phyloP scores from a whole-genome alignment of 495 filamentous ascomycete genomes.

The Penicillium egyptiacum region DNA sequence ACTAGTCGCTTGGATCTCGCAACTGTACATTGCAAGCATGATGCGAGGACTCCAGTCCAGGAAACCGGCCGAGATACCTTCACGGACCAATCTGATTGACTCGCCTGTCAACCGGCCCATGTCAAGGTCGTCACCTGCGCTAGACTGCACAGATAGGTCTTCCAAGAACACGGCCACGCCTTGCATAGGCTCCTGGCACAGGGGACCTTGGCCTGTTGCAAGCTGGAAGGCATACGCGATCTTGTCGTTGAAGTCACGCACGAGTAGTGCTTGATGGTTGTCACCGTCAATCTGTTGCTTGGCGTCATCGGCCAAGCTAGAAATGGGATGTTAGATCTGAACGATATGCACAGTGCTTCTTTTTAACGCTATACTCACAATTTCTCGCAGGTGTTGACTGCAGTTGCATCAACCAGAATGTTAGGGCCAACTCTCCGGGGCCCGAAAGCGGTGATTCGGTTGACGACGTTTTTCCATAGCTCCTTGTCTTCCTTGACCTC shows the following conservation, averaged over 20 bases:
- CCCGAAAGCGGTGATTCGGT: constrained; percentile 86
- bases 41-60: constrained; percentile 93
- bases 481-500: constrained; percentile 63
- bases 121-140: constrained; percentile 60
- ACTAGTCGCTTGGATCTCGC: constrained; percentile 95
- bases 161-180: constrained; percentile 92
- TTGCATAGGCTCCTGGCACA: constrained; percentile 93
- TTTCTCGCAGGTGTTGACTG: constrained; percentile 68
- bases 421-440: constrained; percentile 85
- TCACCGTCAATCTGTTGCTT: constrained; percentile 34
- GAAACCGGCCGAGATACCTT: constrained; percentile 83
- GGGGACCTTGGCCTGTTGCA: constrained; percentile 80
- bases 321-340: constrained; percentile 15
- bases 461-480: constrained; percentile 72
- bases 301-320: constrained; percentile 40
- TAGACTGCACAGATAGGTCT: constrained; percentile 60
- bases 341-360: neutral
- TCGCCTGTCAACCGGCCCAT: constrained; percentile 87
- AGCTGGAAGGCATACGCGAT: constrained; percentile 92
- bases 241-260: constrained; percentile 82
- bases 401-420: constrained; percentile 81
- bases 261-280: constrained; percentile 56
- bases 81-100: constrained; percentile 81
- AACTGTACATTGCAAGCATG: constrained; percentile 96
- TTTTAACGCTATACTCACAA: constrained; percentile 53